Evolutionary conservation across 805 yeast species (phyloP), one percentile per base, ranked within the genome.

Genomic region (Hagleromyces aurorensis): DNA sequence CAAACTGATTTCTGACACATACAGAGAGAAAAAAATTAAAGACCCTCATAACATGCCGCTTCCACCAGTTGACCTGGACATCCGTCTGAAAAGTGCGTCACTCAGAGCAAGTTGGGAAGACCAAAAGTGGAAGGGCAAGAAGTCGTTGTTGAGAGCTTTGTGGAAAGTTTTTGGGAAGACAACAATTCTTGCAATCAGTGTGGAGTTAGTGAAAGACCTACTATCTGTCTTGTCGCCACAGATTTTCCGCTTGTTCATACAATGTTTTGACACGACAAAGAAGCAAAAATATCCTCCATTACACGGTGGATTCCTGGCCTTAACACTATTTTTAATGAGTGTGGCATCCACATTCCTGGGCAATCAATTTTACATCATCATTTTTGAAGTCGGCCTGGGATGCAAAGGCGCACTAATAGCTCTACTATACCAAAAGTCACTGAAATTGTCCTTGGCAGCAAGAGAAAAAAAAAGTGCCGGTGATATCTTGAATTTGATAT

Each of bases 401-500:
- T 63, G 75, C 21, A 75, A 75, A 44, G 67, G 85, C 2, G 70
- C 85, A 0, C 58, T 86, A 39, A 71, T 74, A 52, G 61, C 78
- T n/a, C 52, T 82, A 38, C 61, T 84, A 13, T 85, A 78, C 51
- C 69, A 72, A 25, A 86, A 86, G 53, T 67, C 91, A 0, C 62
- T 86, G 34, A 63, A 53, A 12, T 57, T 86, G n/a, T 75, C 93
- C 2, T 69, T 74, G 6, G 76, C 74, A 27, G 72, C 85, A 6
- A 69, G 78, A 37, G 65, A 66, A 18, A 64, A 67, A 11, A 61
- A 69, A 40, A 59, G 84, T 2, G 70, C 87, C 2, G 94, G 94
- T 41, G 93, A 83, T 41, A 80, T 85, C 30, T 69, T 84, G 41
- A 84, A 82, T 46, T 64, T 78, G 46, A 69, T 82, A 65, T 72